These are phyloP conservation scores for Papiliotrema nemorosa DNA, from an alignment of 1,284 basidiomycete genomes.

Conservation along the genomic window DNA sequence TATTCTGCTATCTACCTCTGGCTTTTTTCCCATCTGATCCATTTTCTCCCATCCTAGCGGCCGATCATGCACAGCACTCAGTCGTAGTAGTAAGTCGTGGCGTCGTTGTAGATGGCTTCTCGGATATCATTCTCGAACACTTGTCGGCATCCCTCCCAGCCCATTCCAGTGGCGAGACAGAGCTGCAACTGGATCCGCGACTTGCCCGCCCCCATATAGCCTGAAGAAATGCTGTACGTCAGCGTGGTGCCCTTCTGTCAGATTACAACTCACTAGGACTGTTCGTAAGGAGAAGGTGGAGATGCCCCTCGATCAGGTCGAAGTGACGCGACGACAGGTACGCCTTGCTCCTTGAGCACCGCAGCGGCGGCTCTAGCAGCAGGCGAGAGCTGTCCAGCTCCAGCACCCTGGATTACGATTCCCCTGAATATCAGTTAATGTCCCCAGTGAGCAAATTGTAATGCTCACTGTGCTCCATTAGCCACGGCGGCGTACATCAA, in stretches of 20 bases:
- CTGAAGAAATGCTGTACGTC: constrained; percentile 10
- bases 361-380: constrained; percentile 4
- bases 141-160: constrained; percentile 10
- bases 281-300: constrained; percentile 6
- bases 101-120: constrained; percentile 9
- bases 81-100: too few species aligned
- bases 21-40: too few species aligned
- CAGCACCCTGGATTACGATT: constrained; percentile 16
- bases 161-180: constrained; percentile 13
- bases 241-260: too few species aligned
- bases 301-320: constrained; percentile 10
- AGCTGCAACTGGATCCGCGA: constrained; percentile 15
- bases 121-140: constrained; percentile 15
- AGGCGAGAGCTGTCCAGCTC: constrained; percentile 9
- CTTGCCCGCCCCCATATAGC: constrained; percentile 14
- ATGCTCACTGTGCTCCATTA: constrained; percentile 9
- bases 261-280: constrained; percentile 4
- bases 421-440: constrained; percentile 3
- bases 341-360: constrained; percentile 8
- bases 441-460: neutral
- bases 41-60: too few species aligned
- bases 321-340: constrained; percentile 12
- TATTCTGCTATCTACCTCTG: too few species aligned
- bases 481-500: constrained; percentile 13
- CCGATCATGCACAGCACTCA: too few species aligned